These are phyloP conservation scores for Monosporozyma siamensis DNA, from an alignment of 805 yeast species.

Conservation along the genomic window DNA sequence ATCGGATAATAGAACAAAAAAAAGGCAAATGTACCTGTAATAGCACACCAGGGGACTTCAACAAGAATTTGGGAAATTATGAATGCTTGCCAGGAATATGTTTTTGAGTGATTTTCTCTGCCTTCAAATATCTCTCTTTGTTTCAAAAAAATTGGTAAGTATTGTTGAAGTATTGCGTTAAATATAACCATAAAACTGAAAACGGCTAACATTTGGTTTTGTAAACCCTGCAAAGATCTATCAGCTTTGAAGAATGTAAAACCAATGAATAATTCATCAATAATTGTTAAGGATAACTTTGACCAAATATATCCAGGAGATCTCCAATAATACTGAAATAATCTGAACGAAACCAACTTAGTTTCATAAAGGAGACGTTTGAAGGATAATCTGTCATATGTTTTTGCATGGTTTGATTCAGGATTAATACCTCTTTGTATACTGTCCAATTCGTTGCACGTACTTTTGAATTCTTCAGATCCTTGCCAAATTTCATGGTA, in stretches of 20 bases:
- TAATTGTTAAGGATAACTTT: constrained; percentile 44
- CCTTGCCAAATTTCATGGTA: constrained; percentile 70
- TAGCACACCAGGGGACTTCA: constrained; percentile 57
- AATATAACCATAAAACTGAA: constrained; percentile 60
- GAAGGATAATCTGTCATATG: constrained; percentile 38
- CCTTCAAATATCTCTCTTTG: constrained; percentile 65
- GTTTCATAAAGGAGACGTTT: constrained; percentile 35
- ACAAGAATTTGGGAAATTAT: constrained; percentile 52
- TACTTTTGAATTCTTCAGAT: constrained; percentile 51
- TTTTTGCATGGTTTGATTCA: constrained; percentile 39
- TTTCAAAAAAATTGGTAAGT: constrained; percentile 49
- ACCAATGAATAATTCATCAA: constrained; percentile 59
- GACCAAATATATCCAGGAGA: constrained; percentile 54
- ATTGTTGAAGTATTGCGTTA: constrained; percentile 52
- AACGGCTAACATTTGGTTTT: constrained; percentile 71
- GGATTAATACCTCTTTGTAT: constrained; percentile 53
- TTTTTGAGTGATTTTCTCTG: constrained; percentile 65
- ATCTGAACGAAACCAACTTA: constrained; percentile 41
- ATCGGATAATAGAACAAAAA: constrained; percentile 66
- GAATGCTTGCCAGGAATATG: constrained; percentile 60
- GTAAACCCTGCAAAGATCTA: constrained; percentile 57
- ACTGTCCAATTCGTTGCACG: constrained; percentile 47
- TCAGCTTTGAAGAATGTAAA: constrained; percentile 66
- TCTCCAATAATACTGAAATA: constrained; percentile 60
- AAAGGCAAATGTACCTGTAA: constrained; percentile 53